These are phyloP conservation scores for Vigna radiata DNA, from an alignment of 306 rosid species.

Conservation along the genomic window DNA sequence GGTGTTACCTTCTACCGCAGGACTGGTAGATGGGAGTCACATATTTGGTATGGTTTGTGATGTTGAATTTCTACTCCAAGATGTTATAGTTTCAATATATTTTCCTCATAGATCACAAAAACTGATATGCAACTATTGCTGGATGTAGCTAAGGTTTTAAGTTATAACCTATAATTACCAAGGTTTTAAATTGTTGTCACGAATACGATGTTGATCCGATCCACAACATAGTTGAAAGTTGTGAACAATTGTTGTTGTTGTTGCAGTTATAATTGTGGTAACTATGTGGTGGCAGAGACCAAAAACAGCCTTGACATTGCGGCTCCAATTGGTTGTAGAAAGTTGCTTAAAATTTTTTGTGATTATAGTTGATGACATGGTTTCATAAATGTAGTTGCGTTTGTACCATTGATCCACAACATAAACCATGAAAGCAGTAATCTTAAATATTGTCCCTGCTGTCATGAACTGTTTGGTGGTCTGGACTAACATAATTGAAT, in stretches of 20 bases:
- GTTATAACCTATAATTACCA: not conserved
- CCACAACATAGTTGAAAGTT: not conserved
- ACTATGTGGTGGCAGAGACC: not conserved
- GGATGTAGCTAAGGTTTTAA: not conserved
- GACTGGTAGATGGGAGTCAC: slow-evolving; percentile 94
- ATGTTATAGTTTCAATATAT: not conserved
- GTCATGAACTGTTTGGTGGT: slow-evolving; percentile 20
- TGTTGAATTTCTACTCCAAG: not conserved
- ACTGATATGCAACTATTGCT: not conserved
- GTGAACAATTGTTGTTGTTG: not conserved
- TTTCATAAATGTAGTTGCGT: not conserved
- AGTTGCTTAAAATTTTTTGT: not conserved
- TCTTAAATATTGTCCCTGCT: not conserved
- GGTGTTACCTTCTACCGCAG: slow-evolving; percentile 90
- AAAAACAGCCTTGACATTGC: not conserved
- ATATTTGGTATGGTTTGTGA: slow-evolving; percentile 64
- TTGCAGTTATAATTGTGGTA: not conserved
- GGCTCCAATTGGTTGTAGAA: not conserved
- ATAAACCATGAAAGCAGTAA: not conserved
- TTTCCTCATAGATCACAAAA: not conserved
- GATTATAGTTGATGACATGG: not conserved
- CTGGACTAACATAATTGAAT: slow-evolving; percentile 3
- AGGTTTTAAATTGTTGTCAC: not conserved
- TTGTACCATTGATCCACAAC: not conserved
- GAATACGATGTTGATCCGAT: not conserved